Base-by-base conservation (phyloP, 106 monocot genomes). In the Hemerocallis citrina region DNA sequence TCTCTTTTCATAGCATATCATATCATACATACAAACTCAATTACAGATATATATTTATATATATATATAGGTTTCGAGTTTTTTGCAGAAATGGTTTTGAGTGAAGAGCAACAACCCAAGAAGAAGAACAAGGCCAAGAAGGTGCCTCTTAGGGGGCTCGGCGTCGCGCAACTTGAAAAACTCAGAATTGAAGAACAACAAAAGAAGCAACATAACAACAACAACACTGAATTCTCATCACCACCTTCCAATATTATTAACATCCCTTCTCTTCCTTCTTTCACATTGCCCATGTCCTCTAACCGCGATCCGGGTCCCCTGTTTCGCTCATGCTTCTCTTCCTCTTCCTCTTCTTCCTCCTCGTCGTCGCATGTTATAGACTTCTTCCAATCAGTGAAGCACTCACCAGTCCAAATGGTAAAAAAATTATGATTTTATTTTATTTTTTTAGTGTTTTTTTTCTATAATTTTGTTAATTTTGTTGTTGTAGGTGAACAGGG, bases 131-230 rank as follows among this genome's bases (percentile, higher is more conserved):
- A 81, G 55, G 50, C 52, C 21, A 75, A 78, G 58, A 87, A 79
- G 58, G 29, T 69, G 16, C 88, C 92, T 10, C 92, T 84, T 67
- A 80, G 92, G 3, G 92, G 92, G 19, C 77, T 88, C 27, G 84
- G 92, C 0, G 84, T 92, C 27, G 88, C 84, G 5, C 78, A 84
- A 63, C 81, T 92, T 21, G 92, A 92, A 78, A 84, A 76, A 64
- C 64, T 88, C 41, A 61, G 83, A 23, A 52, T 79, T 14, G 81
- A 76, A 52, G 88, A 88, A 34, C 75, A 84, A 58, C 68, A 81
- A 54, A 73, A 63, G 32, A 62, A 29, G 17, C 29, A 21, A 4
- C 19, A 33, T 2, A 23, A 40, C 40, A 12, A 47, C 15, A 43
- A 51, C 62, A 35, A 40, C 12, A 37, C 62, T 15, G 43, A 9